A percentile compares a stretch with the other conserved stretches of the same genome.
Conservation (phyloP, 345 rosid species). For the Litchi chinensis region DNA sequence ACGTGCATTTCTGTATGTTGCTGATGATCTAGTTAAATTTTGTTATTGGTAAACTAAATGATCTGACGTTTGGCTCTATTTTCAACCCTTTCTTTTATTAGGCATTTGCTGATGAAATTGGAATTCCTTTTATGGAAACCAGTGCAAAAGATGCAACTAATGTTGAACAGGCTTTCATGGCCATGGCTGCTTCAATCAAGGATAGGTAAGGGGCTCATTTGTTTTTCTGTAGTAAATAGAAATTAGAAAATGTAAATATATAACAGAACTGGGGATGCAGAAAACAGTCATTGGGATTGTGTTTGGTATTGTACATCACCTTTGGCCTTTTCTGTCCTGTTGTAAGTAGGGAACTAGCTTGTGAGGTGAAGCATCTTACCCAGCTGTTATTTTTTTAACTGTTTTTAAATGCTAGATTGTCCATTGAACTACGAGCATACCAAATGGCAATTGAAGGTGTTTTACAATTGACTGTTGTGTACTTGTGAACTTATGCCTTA, state of each 20-base stretch:
- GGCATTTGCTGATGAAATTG: constrained; percentile 83
- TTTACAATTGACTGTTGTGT: not conserved
- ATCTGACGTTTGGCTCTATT: not conserved
- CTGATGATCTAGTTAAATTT: not conserved
- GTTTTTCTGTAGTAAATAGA: too few relatives aligned
- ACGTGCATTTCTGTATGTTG: not conserved
- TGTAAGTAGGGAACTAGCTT: not conserved
- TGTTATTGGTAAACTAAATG: not conserved
- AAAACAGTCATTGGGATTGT: not conserved
- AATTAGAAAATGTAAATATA: not conserved
- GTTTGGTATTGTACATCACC: not conserved
- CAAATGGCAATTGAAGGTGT: not conserved
- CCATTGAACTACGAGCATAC: not conserved
- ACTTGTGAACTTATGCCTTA: not conserved
- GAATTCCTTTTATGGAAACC: constrained; percentile 79
- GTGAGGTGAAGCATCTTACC: not conserved
- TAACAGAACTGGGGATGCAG: not conserved
- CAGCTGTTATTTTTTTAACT: not conserved
- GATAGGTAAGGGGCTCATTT: constrained; percentile 41
- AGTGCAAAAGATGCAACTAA: constrained; percentile 79
- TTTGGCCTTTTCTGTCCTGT: not conserved
- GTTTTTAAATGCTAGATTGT: not conserved
- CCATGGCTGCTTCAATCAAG: constrained; percentile 76
- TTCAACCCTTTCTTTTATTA: constrained; percentile 9
- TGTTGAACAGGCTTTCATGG: constrained; percentile 83